phyloP scores from a whole-genome alignment of 2,329 filamentous ascomycete species.

The Colletotrichum chrysophilum region DNA sequence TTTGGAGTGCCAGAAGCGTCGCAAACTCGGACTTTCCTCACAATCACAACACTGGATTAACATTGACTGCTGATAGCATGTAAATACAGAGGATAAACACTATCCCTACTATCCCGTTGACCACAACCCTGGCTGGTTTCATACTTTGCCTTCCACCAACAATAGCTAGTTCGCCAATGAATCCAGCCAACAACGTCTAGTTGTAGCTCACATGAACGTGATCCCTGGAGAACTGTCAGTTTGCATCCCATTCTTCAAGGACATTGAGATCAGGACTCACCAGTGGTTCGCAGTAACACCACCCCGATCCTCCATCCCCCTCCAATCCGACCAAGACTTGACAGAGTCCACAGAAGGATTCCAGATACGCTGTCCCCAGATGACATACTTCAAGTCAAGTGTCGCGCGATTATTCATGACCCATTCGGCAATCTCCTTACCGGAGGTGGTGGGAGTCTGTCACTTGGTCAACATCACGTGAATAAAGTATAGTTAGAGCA shows the following conservation, averaged over 20 bases:
- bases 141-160: no score
- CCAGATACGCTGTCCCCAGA: conserved; percentile 57
- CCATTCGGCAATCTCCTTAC: conserved; percentile 52
- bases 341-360: conserved; percentile 38
- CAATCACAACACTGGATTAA: no score
- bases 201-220: conserved; percentile 36
- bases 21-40: no score
- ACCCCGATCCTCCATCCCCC: conserved; percentile 45
- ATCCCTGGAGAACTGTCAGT: conserved; percentile 22
- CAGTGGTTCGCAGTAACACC: conserved; percentile 49
- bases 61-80: no score
- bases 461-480: no score
- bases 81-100: no score
- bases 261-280: conserved; percentile 25
- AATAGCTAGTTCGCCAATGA: no score
- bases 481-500: no score
- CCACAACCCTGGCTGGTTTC: no score
- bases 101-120: no score
- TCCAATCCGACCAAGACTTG: conserved; percentile 46
- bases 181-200: neutral
- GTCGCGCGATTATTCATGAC: conserved; percentile 46
- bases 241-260: neutral
- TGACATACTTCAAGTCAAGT: conserved; percentile 52
- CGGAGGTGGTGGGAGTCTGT: conserved; percentile 40
- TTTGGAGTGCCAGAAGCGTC: no score